Evolutionary conservation across 1,284 basidiomycete genomes (phyloP), one percentile per base, ranked within the genome.

Genomic region (Rhodotorula sp.): DNA sequence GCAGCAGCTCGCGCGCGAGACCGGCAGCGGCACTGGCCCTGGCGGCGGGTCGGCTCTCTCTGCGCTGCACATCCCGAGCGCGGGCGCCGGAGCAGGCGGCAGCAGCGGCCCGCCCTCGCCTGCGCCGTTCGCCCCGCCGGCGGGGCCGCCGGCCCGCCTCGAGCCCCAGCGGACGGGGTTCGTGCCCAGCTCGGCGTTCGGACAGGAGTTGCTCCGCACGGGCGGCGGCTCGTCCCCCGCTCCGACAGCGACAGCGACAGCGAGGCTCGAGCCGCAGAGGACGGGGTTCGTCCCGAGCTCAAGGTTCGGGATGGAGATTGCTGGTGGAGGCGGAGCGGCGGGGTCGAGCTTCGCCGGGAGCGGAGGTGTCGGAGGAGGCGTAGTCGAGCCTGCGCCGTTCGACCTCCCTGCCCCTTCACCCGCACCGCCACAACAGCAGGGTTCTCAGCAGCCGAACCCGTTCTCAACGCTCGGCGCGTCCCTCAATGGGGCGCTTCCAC

Each of bases 211-310:
- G 8, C 46, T 54, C 10, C 48, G 56, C n/a, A 8, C n/a, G 9
- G 29, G 17, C n/a, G 46, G n/a, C 29, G 32, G 25, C 50, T n/a
- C n/a, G n/a, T n/a, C n/a, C n/a, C n/a, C n/a, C 29, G 25, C 41
- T 13, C 8, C 53, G 34, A 19, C 29, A 32, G 9, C 51, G 27
- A 29, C 36, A 27, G 53, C 39, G 5, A 29, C 58, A 5, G 59
- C 61, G 19, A 66, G 66, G n/a, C 66, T 72, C 4, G 53, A 48
- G n/a, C 73, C 71, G 0, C 71, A 72, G 50, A 54, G 57, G 48
- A 73, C 71, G 27, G 71, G 71, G 8, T 73, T 73, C 61, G 57
- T 64, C 1, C 71, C 71, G 34, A 59, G 60, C 17, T 67, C 64
- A 13, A 29, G 46, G 15, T 73, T 70, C 57, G 72, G 72, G 5